Evolutionary conservation across 805 yeast genomes (phyloP).

Genomic region (Starmera dryadoides): DNA sequence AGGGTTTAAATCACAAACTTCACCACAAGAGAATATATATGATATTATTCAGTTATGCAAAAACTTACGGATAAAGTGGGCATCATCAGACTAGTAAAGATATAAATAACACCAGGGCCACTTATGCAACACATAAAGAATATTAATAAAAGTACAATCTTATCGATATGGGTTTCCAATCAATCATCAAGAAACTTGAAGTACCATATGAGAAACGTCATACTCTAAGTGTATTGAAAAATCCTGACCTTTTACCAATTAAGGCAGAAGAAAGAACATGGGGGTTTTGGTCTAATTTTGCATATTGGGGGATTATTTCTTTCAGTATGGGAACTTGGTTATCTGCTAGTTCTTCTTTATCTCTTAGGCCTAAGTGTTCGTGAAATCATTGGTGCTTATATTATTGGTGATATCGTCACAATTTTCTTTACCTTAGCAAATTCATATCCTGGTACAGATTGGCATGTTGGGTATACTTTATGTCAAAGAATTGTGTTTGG

Average conservation of each 20-base stretch:
- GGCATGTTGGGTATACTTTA: constrained; percentile 38
- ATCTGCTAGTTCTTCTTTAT: constrained; percentile 36
- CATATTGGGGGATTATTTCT: constrained; percentile 38
- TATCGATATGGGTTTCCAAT: too few relatives aligned
- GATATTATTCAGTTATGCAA: too few relatives aligned
- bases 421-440: constrained; percentile 36
- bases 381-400: constrained; percentile 35
- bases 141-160: too few relatives aligned
- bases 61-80: too few relatives aligned
- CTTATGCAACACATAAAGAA: too few relatives aligned
- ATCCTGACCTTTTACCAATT: constrained; percentile 6
- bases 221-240: not conserved
- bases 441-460: constrained; percentile 40
- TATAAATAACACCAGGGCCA: too few relatives aligned
- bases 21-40: too few relatives aligned
- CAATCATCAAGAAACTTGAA: not conserved
- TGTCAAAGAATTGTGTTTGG: constrained; percentile 42
- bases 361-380: constrained; percentile 38
- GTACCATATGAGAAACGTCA: not conserved
- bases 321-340: constrained; percentile 39
- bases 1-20: too few relatives aligned
- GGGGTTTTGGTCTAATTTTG: constrained; percentile 33
- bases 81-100: too few relatives aligned
- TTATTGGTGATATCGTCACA: constrained; percentile 39
- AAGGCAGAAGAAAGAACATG: constrained; percentile 23